Conservation (phyloP, 2,329 filamentous ascomycete genomes). For the Aspergillus melleus region DNA sequence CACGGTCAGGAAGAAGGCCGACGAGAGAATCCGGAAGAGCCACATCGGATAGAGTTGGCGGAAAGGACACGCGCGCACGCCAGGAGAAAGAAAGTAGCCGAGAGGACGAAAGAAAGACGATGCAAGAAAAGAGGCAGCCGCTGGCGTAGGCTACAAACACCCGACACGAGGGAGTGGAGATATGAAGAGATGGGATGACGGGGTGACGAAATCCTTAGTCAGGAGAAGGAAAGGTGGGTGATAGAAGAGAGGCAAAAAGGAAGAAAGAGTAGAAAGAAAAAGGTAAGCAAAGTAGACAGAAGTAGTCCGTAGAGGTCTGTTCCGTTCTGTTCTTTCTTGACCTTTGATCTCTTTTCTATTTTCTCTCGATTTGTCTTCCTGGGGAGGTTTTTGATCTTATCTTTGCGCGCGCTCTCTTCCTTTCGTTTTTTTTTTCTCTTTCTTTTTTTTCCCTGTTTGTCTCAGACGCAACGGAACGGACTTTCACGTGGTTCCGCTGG, state of each 20-base stretch:
- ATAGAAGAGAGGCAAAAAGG: not conserved
- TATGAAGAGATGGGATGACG: constrained; percentile 7
- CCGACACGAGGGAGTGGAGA: not conserved
- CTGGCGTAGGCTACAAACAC: not conserved
- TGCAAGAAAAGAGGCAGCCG: not conserved
- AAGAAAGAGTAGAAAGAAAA: constrained; percentile 2
- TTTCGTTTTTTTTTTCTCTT: constrained; percentile 8
- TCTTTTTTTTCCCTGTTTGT: not conserved
- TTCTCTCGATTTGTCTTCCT: not conserved
- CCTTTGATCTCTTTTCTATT: not conserved
- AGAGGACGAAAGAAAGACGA: not conserved
- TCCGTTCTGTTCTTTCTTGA: not conserved
- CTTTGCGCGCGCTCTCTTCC: not conserved
- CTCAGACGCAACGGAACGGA: constrained; percentile 2
- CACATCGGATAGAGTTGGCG: constrained; percentile 62
- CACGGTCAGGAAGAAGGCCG: constrained; percentile 81
- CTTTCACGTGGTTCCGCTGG: constrained; percentile 15
- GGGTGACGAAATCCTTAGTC: constrained; percentile 10
- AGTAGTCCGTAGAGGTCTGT: not conserved
- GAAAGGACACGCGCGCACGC: constrained; percentile 8
- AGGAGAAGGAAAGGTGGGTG: constrained; percentile 7
- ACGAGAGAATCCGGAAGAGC: constrained; percentile 77
- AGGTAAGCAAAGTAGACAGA: constrained; percentile 4
- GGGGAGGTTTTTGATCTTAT: not conserved
- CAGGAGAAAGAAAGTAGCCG: not conserved